A percentile compares a stretch with the other conserved stretches of the same genome.
Evolutionary conservation across 2,329 filamentous ascomycete genomes (phyloP).

Genomic region (Penicillium sumatraense): DNA sequence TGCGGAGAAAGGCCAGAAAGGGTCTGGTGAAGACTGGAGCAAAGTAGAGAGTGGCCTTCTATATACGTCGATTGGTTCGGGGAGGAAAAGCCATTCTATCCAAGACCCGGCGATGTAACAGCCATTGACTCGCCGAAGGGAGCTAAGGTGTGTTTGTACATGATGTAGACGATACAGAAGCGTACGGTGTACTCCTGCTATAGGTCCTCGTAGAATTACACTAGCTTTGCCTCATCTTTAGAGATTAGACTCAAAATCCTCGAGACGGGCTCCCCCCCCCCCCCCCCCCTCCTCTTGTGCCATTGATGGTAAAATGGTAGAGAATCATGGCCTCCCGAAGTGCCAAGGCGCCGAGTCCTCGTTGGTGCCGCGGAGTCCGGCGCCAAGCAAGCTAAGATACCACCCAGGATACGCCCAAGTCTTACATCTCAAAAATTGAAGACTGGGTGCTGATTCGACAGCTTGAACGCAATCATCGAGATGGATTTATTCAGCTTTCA

Average conservation of each 20-base stretch:
- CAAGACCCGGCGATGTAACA: slow-evolving; percentile 6
- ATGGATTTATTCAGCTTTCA: no score
- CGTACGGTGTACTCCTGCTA: background rate
- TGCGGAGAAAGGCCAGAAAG: background rate
- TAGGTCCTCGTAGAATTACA: background rate
- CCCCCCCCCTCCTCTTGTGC: background rate
- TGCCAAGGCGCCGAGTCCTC: slow-evolving; percentile 18
- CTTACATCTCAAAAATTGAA: slow-evolving; percentile 10
- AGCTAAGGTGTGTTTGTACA: background rate
- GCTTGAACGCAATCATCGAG: background rate
- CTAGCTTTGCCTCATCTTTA: background rate
- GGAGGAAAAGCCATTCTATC: background rate
- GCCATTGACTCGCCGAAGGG: background rate
- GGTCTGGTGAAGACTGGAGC: background rate
- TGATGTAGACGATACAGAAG: background rate
- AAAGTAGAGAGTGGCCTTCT: background rate
- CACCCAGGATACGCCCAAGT: slow-evolving; percentile 21
- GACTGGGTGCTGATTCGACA: background rate
- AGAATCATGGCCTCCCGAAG: background rate
- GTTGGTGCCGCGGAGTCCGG: slow-evolving; percentile 23
- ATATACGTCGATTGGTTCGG: background rate
- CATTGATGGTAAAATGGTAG: background rate
- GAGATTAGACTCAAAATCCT: background rate
- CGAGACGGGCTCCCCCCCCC: background rate
- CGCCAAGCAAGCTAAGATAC: slow-evolving; percentile 21